Evolutionary conservation across 495 filamentous ascomycete genomes (phyloP).

Genomic region (Sporormia fimetaria): DNA sequence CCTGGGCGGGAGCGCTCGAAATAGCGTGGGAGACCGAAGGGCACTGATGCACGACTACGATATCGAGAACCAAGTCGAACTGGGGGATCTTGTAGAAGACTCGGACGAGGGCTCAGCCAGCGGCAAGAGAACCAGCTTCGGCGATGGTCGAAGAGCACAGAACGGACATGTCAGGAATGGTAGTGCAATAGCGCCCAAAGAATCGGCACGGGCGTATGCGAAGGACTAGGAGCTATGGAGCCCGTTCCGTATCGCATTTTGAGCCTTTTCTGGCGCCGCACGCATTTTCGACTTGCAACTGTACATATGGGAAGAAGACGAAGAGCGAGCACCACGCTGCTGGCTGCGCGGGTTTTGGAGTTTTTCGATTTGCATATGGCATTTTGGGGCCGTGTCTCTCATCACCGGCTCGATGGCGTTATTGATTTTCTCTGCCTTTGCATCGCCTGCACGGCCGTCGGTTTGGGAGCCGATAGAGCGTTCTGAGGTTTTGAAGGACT

Average conservation of each 20-base stretch:
- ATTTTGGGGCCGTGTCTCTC: no score
- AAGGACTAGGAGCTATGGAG: conserved; percentile 16
- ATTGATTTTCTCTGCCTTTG: no score
- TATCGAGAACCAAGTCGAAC: conserved; percentile 48
- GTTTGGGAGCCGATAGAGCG: no score
- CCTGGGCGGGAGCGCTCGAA: conserved; percentile 10
- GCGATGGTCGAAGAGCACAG: conserved; percentile 15
- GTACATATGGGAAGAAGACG: neutral
- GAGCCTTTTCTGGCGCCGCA: no score
- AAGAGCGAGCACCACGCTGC: conserved; percentile 5
- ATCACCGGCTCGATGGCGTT: no score
- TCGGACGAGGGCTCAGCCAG: conserved; percentile 45
- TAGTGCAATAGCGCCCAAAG: conserved; percentile 16
- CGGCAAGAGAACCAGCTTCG: conserved; percentile 32
- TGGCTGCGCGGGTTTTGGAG: conserved; percentile 3
- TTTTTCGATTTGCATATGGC: neutral
- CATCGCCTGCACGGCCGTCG: no score
- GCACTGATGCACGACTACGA: conserved; percentile 78
- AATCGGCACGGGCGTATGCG: conserved; percentile 6
- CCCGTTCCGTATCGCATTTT: neutral
- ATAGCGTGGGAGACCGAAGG: conserved; percentile 47
- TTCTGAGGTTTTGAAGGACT: no score
- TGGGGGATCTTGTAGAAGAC: conserved; percentile 60
- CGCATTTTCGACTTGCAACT: no score
- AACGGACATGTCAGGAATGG: conserved; percentile 11